Base-by-base conservation (phyloP, 2,329 filamentous ascomycete genomes). In the Coniochaeta hoffmannii region DNA sequence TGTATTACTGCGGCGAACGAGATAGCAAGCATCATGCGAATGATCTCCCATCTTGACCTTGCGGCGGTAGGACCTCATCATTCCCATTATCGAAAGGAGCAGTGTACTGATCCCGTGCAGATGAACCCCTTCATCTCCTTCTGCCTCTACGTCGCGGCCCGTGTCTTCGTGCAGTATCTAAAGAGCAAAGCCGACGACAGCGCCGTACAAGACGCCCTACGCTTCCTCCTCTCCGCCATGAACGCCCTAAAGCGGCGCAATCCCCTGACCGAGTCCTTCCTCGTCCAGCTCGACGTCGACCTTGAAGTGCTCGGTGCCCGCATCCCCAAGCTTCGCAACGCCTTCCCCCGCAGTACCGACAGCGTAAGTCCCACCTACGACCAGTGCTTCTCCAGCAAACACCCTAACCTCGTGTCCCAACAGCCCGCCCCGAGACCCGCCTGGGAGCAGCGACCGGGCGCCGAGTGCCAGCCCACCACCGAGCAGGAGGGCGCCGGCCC, bases 81-180 rank as follows among this genome's bases (percentile, higher is more conserved):
- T 89, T 68, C 38, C 15, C 35, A 9, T 11, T 22, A 15, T 28
- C 19, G 8, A 51, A 44, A 46, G 26, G 12, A 46, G 4, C 8
- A 10, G 5, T 32, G 26, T 34, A 51, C 49, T 51, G 22, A 51
- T 12, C 22, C 17, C 6, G 30, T 59, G 1, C 58, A 97, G 90
- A 90, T 96, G 83, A 96, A 97, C 62, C 90, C 93, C 0, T 97
- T 97, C 68, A 88, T 96, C 63, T 91, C 90, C 0, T 97, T 97
- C 71, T 96, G 91, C 66, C 80, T 99, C 44, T 97, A 97, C 64
- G 92, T 97, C n/a, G 88, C 93, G 11, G 90, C 93, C 22, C 83
- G 94, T 53, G 93, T 97, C 0, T 97, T 97, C 66, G 87, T 97
- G 8, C 93, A 97, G 68, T 97, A 95, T 65, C 78, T 97, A n/a